Percentiles rank a stretch among this genome's conserved stretches.
phyloP scores from a whole-genome alignment of 2,329 filamentous ascomycete genomes.

The Cladosporium sp. region DNA sequence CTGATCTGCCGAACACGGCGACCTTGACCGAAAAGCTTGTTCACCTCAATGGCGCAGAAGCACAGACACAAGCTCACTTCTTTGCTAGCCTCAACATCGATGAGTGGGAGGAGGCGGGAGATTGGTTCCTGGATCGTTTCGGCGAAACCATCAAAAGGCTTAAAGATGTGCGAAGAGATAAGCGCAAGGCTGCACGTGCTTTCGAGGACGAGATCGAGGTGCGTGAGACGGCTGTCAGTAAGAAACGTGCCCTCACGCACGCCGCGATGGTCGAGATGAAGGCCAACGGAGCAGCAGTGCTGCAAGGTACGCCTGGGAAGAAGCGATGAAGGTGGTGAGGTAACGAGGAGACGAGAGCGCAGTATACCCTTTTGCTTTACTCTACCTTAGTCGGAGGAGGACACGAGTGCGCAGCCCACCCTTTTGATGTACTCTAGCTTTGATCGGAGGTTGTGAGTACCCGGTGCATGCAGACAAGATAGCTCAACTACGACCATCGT shows the following conservation, averaged over 20 bases:
- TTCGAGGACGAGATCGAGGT: constrained; percentile 59
- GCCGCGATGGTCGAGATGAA: constrained; percentile 50
- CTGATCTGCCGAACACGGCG: constrained; percentile 19
- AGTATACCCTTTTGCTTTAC: constrained; percentile 19
- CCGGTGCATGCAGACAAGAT: not conserved
- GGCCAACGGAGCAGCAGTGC: constrained; percentile 54
- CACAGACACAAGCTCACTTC: constrained; percentile 50
- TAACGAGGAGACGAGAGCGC: not conserved
- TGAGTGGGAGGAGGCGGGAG: constrained; percentile 64
- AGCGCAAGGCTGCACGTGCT: constrained; percentile 54
- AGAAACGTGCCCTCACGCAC: constrained; percentile 50
- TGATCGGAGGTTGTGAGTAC: not conserved
- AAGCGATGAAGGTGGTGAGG: constrained; percentile 20
- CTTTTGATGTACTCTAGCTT: constrained; percentile 8
- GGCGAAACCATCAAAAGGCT: constrained; percentile 53
- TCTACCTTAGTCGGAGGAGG: not conserved
- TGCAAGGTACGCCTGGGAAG: constrained; percentile 50
- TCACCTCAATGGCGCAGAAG: constrained; percentile 15
- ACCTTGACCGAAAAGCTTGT: constrained; percentile 31
- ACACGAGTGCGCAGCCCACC: not conserved
- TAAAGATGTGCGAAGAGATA: constrained; percentile 55
- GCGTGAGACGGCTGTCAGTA: constrained; percentile 54
- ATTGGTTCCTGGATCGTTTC: constrained; percentile 62
- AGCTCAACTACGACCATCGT: not conserved
- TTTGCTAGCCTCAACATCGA: constrained; percentile 54